Evolutionary conservation across 1,284 basidiomycete genomes (phyloP).

Genomic region (Bjerkandera adusta): DNA sequence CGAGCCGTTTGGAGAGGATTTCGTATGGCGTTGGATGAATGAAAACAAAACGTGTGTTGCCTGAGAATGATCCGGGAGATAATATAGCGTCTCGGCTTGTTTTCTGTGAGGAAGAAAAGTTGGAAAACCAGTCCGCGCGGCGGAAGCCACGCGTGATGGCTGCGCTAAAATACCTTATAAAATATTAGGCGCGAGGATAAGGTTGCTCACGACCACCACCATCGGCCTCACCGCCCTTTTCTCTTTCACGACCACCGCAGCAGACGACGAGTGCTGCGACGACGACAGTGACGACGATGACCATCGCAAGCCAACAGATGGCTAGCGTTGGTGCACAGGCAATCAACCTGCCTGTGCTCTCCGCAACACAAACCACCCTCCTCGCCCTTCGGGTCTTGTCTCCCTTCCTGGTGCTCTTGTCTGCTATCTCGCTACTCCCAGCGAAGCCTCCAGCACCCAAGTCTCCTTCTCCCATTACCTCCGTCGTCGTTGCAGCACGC

Average conservation of each 20-base stretch:
- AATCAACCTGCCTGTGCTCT: slow-evolving; percentile 8
- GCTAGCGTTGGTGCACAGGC: slow-evolving; percentile 13
- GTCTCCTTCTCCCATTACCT: slow-evolving; percentile 63
- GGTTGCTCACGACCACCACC: slow-evolving; percentile 18
- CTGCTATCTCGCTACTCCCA: slow-evolving; percentile 57
- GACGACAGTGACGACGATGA: slow-evolving; percentile 26
- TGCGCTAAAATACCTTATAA: too few relatives aligned
- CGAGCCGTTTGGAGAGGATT: too few relatives aligned
- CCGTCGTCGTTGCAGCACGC: slow-evolving; percentile 69
- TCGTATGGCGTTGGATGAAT: too few relatives aligned
- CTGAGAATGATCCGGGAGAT: too few relatives aligned
- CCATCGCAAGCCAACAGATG: too few relatives aligned
- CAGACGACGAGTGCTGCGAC: slow-evolving; percentile 29
- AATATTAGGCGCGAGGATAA: slow-evolving; percentile 21
- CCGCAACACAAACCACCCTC: slow-evolving; percentile 32
- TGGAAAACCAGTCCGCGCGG: too few relatives aligned
- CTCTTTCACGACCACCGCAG: slow-evolving; percentile 25
- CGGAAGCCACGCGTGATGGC: too few relatives aligned
- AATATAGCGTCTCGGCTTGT: too few relatives aligned
- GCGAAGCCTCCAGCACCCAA: slow-evolving; percentile 43
- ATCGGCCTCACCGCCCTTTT: slow-evolving; percentile 21
- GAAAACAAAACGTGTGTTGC: too few relatives aligned
- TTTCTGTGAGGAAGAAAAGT: too few relatives aligned
- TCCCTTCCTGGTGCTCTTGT: slow-evolving; percentile 58
- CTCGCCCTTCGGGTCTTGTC: slow-evolving; percentile 61